Percentiles rank a stretch among this genome's conserved stretches.
Evolutionary conservation across 495 filamentous ascomycete genomes (phyloP).

Genomic region (Annulohypoxylon maeteangense): DNA sequence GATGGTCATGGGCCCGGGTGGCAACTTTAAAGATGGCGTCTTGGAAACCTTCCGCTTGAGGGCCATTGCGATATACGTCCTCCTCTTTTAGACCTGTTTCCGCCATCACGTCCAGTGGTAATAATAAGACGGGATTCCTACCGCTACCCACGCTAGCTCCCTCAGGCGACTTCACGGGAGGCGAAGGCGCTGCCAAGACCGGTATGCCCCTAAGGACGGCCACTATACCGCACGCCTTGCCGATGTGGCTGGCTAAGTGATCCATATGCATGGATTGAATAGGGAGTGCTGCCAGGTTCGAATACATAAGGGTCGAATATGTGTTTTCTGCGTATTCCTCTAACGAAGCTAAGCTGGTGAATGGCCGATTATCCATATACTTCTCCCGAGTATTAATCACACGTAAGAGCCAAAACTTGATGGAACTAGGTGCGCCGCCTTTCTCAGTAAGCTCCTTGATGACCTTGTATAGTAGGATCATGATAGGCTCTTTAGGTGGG

Average conservation of each 20-base stretch:
- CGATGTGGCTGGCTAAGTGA: constrained; percentile 92
- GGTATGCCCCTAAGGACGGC: constrained; percentile 86
- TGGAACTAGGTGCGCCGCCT: constrained; percentile 66
- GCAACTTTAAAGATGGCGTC: constrained; percentile 94
- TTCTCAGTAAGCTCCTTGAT: constrained; percentile 68
- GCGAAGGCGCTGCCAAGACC: constrained; percentile 79
- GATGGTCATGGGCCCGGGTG: constrained; percentile 91
- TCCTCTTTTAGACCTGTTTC: constrained; percentile 82
- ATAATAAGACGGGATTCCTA: constrained; percentile 59
- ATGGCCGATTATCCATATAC: constrained; percentile 85
- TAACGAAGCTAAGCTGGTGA: constrained; percentile 73
- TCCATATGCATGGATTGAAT: constrained; percentile 85
- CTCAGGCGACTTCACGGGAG: constrained; percentile 57
- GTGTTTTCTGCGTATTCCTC: constrained; percentile 94
- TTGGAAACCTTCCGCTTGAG: constrained; percentile 77
- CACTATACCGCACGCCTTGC: constrained; percentile 89
- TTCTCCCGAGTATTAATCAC: constrained; percentile 83
- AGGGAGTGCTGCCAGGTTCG: constrained; percentile 80
- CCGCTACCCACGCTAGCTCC: constrained; percentile 52
- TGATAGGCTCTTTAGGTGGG: constrained; percentile 89
- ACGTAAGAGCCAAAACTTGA: constrained; percentile 83
- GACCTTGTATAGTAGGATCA: constrained; percentile 80
- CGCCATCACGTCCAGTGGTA: constrained; percentile 92
- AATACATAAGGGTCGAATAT: constrained; percentile 92
- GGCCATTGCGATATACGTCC: constrained; percentile 83